Conservation (phyloP, 257 asterid genomes). For the Solanum sitiens region DNA sequence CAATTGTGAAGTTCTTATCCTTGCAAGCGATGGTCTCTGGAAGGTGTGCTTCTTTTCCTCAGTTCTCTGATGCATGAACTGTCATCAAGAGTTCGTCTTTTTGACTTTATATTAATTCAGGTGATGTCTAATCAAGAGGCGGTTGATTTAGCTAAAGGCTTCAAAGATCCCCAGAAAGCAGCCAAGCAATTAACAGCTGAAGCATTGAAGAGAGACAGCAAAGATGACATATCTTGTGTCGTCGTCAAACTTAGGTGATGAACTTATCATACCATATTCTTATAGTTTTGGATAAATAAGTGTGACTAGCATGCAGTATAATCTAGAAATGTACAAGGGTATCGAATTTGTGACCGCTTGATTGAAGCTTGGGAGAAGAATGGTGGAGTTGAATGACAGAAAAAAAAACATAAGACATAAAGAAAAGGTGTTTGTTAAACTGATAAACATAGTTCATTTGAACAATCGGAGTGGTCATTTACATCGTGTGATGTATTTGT, state of each 20-base stretch:
- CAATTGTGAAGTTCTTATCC: conserved; percentile 25
- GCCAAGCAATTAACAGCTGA: conserved; percentile 19
- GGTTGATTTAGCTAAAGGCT: conserved; percentile 16
- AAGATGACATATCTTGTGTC: conserved; percentile 35
- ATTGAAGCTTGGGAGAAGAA: neutral
- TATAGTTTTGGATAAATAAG: neutral
- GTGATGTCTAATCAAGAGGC: conserved; percentile 38
- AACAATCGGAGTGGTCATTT: neutral
- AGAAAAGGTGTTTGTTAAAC: neutral
- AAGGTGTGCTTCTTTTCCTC: conserved; percentile 14
- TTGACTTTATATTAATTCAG: conserved; percentile 2
- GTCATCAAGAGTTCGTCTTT: neutral
- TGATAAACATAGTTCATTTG: neutral
- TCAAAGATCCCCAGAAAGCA: conserved; percentile 25
- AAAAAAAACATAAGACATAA: neutral
- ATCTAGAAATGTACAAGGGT: neutral
- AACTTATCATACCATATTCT: neutral
- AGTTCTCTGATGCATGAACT: neutral
- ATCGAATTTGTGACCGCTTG: neutral
- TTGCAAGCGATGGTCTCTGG: conserved; percentile 38
- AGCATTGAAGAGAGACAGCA: conserved; percentile 29
- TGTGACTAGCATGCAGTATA: neutral
- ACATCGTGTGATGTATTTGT: neutral
- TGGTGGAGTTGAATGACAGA: neutral
- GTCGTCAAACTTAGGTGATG: conserved; percentile 18